Evolutionary conservation across 2,329 filamentous ascomycete species (phyloP).

Genomic region (Penicillium digitatum): DNA sequence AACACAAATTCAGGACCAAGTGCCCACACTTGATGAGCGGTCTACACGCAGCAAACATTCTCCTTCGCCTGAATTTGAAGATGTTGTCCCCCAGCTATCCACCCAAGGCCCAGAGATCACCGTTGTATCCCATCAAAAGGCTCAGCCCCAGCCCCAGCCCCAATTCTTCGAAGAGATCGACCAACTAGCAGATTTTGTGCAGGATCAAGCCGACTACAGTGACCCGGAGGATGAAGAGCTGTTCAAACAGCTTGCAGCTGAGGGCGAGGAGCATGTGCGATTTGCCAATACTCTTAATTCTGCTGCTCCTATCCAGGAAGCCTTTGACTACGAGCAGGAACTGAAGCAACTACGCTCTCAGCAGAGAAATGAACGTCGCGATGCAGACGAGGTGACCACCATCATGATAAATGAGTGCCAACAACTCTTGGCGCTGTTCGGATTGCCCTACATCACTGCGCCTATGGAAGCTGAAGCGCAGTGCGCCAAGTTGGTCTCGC

Average conservation of each 20-base stretch:
- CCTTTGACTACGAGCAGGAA: constrained; percentile 79
- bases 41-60: constrained; percentile 32
- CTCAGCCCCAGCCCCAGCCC: constrained; percentile 2
- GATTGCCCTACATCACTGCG: constrained; percentile 91
- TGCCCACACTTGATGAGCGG: not conserved
- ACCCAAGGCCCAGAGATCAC: constrained; percentile 10
- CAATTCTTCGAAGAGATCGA: constrained; percentile 7
- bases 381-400: constrained; percentile 94
- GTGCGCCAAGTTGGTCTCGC: constrained; percentile 80
- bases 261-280: constrained; percentile 88
- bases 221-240: constrained; percentile 92
- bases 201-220: constrained; percentile 63
- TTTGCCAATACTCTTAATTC: constrained; percentile 86
- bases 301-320: constrained; percentile 64
- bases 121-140: constrained; percentile 24
- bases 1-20: too few species aligned
- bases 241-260: constrained; percentile 76
- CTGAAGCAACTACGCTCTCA: constrained; percentile 83
- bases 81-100: constrained; percentile 39
- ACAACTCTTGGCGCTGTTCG: constrained; percentile 81
- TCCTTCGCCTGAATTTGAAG: constrained; percentile 50
- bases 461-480: constrained; percentile 99
- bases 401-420: constrained; percentile 96
- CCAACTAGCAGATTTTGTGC: constrained; percentile 28
- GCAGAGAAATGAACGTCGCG: constrained; percentile 91